These are phyloP conservation scores for Xylaria telfairii DNA, from an alignment of 495 filamentous ascomycete genomes.

Conservation along the genomic window DNA sequence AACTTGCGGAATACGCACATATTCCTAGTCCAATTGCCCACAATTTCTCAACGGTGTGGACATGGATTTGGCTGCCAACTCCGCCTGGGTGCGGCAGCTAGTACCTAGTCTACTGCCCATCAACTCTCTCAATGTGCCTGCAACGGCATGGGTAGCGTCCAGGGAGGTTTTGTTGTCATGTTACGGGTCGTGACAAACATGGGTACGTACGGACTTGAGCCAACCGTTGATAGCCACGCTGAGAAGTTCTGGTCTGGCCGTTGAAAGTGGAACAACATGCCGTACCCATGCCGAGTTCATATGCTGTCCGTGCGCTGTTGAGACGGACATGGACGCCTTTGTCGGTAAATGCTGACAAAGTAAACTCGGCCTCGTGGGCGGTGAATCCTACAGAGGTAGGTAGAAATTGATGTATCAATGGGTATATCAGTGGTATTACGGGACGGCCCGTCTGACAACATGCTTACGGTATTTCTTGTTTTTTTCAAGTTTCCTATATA, in stretches of 20 bases:
- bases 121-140: not conserved
- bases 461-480: not conserved
- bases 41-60: not conserved
- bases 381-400: not conserved
- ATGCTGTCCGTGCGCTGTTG: not conserved
- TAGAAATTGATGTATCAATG: not conserved
- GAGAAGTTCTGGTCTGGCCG: constrained; percentile 9
- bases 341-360: not conserved
- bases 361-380: not conserved
- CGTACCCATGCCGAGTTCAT: not conserved
- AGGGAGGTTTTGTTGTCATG: not conserved
- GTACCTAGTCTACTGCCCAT: not conserved
- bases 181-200: not conserved
- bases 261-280: not conserved
- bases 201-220: not conserved
- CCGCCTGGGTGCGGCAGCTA: not conserved
- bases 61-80: not conserved
- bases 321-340: not conserved
- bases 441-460: constrained; percentile 2
- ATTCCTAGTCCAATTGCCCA: not conserved
- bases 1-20: constrained; percentile 17
- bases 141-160: constrained; percentile 1
- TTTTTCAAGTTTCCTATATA: not conserved
- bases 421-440: not conserved
- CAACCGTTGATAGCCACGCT: constrained; percentile 5